Percentiles rank a stretch among this genome's conserved stretches.
Evolutionary conservation across 2,329 filamentous ascomycete species (phyloP).

Genomic region (Exophiala viscosa): DNA sequence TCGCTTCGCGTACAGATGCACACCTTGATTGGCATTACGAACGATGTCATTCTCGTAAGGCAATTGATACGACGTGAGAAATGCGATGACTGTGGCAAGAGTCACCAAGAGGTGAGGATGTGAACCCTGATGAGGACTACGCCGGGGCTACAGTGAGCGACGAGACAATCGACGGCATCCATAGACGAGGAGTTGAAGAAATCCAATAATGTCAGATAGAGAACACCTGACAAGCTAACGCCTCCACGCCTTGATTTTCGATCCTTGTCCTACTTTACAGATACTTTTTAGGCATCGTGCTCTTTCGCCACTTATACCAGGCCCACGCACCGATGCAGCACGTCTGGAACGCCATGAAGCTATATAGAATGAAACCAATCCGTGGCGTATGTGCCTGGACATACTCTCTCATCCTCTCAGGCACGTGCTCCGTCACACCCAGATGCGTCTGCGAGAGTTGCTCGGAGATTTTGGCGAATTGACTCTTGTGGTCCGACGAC

Average conservation of each 20-base stretch:
- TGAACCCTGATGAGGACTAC: neutral
- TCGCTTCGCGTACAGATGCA: constrained; percentile 48
- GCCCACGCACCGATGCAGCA: constrained; percentile 66
- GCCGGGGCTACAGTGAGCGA: neutral
- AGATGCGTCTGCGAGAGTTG: constrained; percentile 53
- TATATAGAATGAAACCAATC: constrained; percentile 61
- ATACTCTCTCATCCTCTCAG: constrained; percentile 31
- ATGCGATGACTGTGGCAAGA: no score
- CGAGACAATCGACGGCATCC: no score
- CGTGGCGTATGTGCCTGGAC: constrained; percentile 42
- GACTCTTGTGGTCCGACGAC: constrained; percentile 49
- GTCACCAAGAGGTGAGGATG: no score
- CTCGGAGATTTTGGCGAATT: constrained; percentile 53
- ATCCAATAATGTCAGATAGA: neutral
- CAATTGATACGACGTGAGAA: no score
- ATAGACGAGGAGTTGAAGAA: no score
- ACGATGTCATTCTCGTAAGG: neutral
- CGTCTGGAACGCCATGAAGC: constrained; percentile 72
- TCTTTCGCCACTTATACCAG: constrained; percentile 74
- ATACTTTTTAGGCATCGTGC: constrained; percentile 84
- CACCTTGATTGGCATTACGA: neutral
- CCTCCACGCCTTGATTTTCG: neutral
- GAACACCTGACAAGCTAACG: constrained; percentile 1
- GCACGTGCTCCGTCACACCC: constrained; percentile 50
- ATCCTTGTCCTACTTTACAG: constrained; percentile 50